Conservation (phyloP, 208 protist genomes). For the Kentomonas sorsogonicus region DNA sequence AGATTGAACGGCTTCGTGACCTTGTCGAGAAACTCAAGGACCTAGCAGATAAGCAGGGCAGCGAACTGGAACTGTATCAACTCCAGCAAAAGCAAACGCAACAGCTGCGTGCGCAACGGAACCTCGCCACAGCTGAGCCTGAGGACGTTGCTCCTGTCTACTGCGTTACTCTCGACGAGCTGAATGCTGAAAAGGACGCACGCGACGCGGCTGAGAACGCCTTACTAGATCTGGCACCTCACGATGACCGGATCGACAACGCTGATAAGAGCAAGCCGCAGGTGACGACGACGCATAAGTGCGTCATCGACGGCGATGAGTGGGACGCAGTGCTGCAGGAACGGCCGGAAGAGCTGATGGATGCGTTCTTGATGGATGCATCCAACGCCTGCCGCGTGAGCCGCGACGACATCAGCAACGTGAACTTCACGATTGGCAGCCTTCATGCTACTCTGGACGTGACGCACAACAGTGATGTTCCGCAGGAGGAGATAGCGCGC, state of each 20-base stretch:
- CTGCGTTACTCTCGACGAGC: constrained; percentile 43
- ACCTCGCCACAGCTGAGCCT: constrained; percentile 26
- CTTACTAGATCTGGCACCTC: no score
- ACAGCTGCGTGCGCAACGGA: constrained; percentile 37
- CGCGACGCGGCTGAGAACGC: no score
- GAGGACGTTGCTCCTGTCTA: constrained; percentile 28
- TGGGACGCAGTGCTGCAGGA: constrained; percentile 13
- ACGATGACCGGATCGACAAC: no score
- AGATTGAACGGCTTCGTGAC: constrained; percentile 35
- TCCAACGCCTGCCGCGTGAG: not conserved
- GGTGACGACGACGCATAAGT: constrained; percentile 5
- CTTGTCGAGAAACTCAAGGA: constrained; percentile 44
- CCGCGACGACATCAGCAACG: not conserved
- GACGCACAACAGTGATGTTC: no score
- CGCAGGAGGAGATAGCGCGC: no score
- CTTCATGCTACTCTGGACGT: no score
- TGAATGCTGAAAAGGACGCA: no score
- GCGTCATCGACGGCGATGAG: constrained; percentile 9
- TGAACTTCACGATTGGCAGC: not conserved
- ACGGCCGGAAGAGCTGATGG: not conserved
- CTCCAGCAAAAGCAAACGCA: constrained; percentile 41
- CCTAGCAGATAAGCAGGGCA: constrained; percentile 34
- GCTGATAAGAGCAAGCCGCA: no score
- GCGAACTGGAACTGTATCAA: constrained; percentile 31
- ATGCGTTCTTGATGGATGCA: constrained; percentile 4